Base-by-base conservation (phyloP, 108 stramenopile genomes). In the Skeletonema tropicum region DNA sequence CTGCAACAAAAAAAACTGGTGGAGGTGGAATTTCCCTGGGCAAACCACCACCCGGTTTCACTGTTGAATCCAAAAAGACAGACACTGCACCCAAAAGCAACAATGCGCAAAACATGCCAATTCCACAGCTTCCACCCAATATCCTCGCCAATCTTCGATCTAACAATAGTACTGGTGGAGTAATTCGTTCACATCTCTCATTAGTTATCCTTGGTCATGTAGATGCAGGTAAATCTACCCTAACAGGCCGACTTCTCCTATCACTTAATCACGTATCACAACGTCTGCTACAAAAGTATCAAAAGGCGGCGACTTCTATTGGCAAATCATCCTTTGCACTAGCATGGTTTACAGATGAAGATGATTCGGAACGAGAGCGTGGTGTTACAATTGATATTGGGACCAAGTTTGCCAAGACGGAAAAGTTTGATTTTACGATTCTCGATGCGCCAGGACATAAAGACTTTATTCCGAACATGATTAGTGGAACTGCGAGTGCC, bases 161-260 rank as follows among this genome's bases (percentile, higher is more conserved):
- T 29, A 29, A 41, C 14, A 48, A 6, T 21, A 59, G 2, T 59
- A 48, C 32, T 38, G 21, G 60, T 17, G 49, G 29, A 15, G 49
- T 60, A 35, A 33, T 79, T 39, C 76, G 81, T 1, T 42, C 72
- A 2, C 77, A 79, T 57, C 82, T 83, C 42, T 83, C 82, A 58
- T 62, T 83, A 26, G 82, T 83, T 58, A 68, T 83, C 35, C 66
- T 83, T 30, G 82, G 82, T 8, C 82, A 83, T 68, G 92, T 93
- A 57, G 92, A 93, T 75, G 87, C 92, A 29, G 93, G 93, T n/a
- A 94, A 94, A 85, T 86, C 84, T 46, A 94, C 93, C 0, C 71
- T 91, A 39, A 90, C 92, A 59, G 93, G 93, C 36, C 90, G 88
- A 45, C 66, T 92, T 57, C 78, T 93, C 66, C 71, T 84, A 29